These are phyloP conservation scores for Sporothrix pallida DNA, from an alignment of 2,329 filamentous ascomycete genomes.

Conservation along the genomic window DNA sequence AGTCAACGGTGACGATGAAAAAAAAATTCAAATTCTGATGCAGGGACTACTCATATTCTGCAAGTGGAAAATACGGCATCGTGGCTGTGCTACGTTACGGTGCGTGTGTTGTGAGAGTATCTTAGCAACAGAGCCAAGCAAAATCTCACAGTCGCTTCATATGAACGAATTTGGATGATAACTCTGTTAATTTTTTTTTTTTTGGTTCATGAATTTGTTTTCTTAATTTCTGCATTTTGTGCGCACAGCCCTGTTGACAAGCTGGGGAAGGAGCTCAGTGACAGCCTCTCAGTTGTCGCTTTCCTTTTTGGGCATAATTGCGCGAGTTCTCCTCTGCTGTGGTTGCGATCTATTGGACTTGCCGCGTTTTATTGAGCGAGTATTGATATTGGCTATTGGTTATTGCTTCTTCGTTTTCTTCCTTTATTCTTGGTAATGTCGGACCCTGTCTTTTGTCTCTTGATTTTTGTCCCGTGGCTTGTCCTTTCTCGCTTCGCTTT, in stretches of 20 bases:
- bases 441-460: too few relatives aligned
- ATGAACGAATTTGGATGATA: background rate
- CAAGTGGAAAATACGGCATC: background rate
- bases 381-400: constrained; percentile 2
- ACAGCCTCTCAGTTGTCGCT: background rate
- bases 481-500: background rate
- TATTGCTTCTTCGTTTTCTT: background rate
- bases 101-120: background rate
- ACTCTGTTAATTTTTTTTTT: background rate
- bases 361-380: background rate
- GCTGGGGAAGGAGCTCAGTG: constrained; percentile 1
- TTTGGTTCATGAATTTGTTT: background rate
- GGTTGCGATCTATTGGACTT: background rate
- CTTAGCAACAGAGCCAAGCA: background rate
- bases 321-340: constrained; percentile 1
- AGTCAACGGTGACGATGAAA: background rate
- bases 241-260: constrained; percentile 8
- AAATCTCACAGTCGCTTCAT: constrained; percentile 1
- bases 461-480: too few relatives aligned
- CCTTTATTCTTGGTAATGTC: background rate
- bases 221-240: background rate
- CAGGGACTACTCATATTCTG: background rate
- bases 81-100: constrained; percentile 21
- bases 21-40: background rate
- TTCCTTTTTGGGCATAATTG: constrained; percentile 27